Conservation (phyloP, 2,329 filamentous ascomycete genomes). For the Alternaria burnsii region DNA sequence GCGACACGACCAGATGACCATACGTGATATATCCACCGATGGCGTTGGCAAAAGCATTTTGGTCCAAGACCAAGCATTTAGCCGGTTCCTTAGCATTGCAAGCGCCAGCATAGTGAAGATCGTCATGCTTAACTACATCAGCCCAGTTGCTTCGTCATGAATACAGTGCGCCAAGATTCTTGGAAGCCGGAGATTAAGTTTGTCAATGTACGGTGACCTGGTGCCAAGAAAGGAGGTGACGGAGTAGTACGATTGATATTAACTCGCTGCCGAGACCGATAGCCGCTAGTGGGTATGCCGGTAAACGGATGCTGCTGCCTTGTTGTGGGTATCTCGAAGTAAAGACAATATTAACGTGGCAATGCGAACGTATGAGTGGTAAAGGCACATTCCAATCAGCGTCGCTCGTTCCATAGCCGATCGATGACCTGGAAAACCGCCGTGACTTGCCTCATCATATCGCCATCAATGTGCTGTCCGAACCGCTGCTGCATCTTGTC, state of each 20-base stretch:
- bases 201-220: not conserved
- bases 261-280: constrained; percentile 1
- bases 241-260: constrained; percentile 7
- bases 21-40: constrained; percentile 8
- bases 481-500: constrained; percentile 96
- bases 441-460: constrained; percentile 80
- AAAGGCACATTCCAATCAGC: constrained; percentile 9
- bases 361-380: not conserved
- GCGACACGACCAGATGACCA: constrained; percentile 17
- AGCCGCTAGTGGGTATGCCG: not conserved
- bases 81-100: constrained; percentile 31
- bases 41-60: constrained; percentile 30
- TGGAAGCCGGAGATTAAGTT: constrained; percentile 1
- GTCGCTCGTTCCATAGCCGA: constrained; percentile 72
- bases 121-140: constrained; percentile 3
- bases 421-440: constrained; percentile 93
- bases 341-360: not conserved
- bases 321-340: constrained; percentile 2
- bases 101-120: constrained; percentile 3
- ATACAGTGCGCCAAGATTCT: constrained; percentile 18
- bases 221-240: constrained; percentile 7
- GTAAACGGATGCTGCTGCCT: not conserved
- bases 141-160: constrained; percentile 9
- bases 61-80: constrained; percentile 36
- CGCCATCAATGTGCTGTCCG: constrained; percentile 73